A percentile compares a stretch with the other conserved stretches of the same genome.
These are phyloP conservation scores for Dothistroma septosporum DNA, from an alignment of 2,329 filamentous ascomycete species.

Conservation along the genomic window DNA sequence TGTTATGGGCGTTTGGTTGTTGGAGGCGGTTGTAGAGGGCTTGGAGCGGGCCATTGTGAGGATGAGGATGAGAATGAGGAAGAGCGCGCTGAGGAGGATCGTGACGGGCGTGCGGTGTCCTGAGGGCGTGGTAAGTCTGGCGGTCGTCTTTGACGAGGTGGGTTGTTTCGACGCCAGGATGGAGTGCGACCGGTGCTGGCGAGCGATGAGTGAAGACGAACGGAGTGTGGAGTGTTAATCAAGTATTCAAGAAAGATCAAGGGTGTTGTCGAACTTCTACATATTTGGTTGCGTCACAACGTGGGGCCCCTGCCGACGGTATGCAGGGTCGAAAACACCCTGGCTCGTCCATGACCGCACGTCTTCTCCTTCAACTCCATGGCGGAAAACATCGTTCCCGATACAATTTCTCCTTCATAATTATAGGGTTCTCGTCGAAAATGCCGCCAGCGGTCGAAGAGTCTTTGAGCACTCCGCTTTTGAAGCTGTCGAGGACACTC, in stretches of 20 bases:
- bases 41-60: neutral
- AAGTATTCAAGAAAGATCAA: no score
- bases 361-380: neutral
- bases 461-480: no score
- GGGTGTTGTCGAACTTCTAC: no score
- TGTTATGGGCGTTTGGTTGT: constrained; percentile 34
- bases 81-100: neutral
- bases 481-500: no score
- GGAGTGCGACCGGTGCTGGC: neutral
- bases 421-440: no score
- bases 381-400: neutral
- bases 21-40: constrained; percentile 9
- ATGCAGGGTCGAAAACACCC: neutral
- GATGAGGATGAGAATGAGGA: neutral
- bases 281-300: neutral
- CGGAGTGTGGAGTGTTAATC: no score
- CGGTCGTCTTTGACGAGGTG: neutral
- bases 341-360: neutral
- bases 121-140: neutral
- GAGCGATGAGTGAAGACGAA: neutral
- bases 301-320: neutral
- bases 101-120: neutral
- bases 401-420: neutral
- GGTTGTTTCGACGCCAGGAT: neutral
- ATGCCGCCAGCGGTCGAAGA: no score